These are phyloP conservation scores for Epichloe gansuensis DNA, from an alignment of 2,329 filamentous ascomycete genomes.

Conservation along the genomic window DNA sequence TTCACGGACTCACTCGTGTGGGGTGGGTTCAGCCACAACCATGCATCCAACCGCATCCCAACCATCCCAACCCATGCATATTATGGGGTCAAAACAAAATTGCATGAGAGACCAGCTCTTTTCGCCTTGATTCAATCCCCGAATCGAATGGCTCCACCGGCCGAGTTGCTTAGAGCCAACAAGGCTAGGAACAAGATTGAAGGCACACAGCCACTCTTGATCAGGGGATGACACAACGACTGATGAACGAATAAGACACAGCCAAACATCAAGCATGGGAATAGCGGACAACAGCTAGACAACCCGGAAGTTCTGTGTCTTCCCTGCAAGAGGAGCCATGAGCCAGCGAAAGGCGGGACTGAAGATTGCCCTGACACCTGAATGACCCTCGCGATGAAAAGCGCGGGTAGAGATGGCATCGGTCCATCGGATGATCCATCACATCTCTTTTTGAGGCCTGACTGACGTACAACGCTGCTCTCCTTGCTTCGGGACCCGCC, in stretches of 20 bases:
- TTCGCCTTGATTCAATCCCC: not conserved
- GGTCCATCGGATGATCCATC: too few relatives aligned
- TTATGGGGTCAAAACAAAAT: not conserved
- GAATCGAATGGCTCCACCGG: not conserved
- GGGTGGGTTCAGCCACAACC: not conserved
- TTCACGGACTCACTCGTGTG: not conserved
- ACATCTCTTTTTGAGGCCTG: too few relatives aligned
- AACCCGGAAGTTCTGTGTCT: not conserved
- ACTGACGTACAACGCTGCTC: too few relatives aligned
- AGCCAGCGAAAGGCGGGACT: too few relatives aligned
- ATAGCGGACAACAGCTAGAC: not conserved
- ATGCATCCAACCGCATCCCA: not conserved
- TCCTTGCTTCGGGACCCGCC: not conserved
- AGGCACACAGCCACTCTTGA: constrained; percentile 2
- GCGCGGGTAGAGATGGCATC: too few relatives aligned
- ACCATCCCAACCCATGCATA: not conserved
- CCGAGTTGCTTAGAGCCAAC: not conserved
- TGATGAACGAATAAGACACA: not conserved
- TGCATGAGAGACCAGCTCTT: not conserved
- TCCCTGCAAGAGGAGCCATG: too few relatives aligned
- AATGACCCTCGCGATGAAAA: too few relatives aligned
- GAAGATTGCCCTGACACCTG: too few relatives aligned
- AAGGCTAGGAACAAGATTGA: not conserved
- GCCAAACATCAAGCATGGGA: not conserved
- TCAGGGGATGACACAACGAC: not conserved